Conservation (phyloP, 31 red algal species). For the Odonthalia washingtoniensis region DNA sequence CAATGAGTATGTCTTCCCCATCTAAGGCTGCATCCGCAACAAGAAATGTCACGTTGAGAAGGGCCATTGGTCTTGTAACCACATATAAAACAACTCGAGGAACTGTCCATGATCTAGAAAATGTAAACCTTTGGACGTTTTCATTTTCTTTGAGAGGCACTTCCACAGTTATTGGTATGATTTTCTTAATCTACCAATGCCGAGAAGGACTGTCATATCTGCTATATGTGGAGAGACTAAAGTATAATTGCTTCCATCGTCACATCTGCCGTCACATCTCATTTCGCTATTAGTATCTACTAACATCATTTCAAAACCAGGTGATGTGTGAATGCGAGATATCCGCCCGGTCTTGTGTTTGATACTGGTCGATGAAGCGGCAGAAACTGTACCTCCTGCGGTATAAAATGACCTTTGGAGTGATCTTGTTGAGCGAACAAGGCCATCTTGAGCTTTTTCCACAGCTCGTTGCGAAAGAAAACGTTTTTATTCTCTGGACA, state of each 20-base stretch:
- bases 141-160: neutral
- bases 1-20: neutral
- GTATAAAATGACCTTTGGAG: too few species aligned
- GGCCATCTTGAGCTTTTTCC: too few species aligned
- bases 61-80: neutral
- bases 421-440: too few species aligned
- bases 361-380: neutral
- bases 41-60: neutral
- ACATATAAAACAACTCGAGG: neutral
- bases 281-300: neutral
- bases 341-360: too few species aligned
- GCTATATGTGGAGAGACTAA: constrained; percentile 28
- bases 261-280: neutral
- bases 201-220: neutral
- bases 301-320: neutral
- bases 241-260: constrained; percentile 1
- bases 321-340: neutral
- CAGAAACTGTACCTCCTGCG: too few species aligned
- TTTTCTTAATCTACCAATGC: neutral
- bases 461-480: too few species aligned
- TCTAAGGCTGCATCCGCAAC: neutral
- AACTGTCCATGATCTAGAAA: constrained; percentile 20
- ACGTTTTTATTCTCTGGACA: too few species aligned
- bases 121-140: neutral
- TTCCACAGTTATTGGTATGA: neutral